These are phyloP conservation scores for Lantana camara DNA, from an alignment of 257 asterid species.

Conservation along the genomic window DNA sequence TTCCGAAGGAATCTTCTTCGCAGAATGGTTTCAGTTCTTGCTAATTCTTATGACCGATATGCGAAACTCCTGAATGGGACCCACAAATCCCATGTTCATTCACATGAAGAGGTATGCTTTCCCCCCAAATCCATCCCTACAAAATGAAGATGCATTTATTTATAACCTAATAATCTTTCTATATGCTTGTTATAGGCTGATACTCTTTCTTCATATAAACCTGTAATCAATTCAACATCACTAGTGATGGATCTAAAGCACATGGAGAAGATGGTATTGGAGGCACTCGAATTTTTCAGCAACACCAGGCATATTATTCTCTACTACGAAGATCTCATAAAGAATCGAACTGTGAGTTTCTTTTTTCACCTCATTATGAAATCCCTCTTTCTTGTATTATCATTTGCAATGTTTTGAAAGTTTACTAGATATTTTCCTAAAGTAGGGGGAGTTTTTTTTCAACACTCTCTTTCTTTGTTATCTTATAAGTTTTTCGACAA, in stretches of 20 bases:
- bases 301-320: constrained; percentile 71
- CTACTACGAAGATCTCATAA: constrained; percentile 84
- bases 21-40: constrained; percentile 69
- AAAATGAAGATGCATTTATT: background rate
- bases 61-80: constrained; percentile 76
- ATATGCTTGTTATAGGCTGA: constrained; percentile 57
- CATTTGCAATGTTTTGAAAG: background rate
- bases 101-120: constrained; percentile 55
- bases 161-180: constrained; percentile 12
- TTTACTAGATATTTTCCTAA: background rate
- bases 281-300: constrained; percentile 62
- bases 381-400: no score
- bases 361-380: background rate
- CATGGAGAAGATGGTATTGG: constrained; percentile 59
- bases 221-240: constrained; percentile 57
- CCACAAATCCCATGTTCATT: constrained; percentile 83
- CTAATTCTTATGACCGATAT: constrained; percentile 65
- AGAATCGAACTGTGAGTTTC: constrained; percentile 66
- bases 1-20: constrained; percentile 71
- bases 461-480: background rate
- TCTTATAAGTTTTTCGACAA: background rate
- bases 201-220: constrained; percentile 77
- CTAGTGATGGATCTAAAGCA: constrained; percentile 55
- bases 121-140: background rate
- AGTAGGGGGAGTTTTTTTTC: background rate